Evolutionary conservation across 345 rosid species (phyloP).

Genomic region (Citrus mangshanensis): DNA sequence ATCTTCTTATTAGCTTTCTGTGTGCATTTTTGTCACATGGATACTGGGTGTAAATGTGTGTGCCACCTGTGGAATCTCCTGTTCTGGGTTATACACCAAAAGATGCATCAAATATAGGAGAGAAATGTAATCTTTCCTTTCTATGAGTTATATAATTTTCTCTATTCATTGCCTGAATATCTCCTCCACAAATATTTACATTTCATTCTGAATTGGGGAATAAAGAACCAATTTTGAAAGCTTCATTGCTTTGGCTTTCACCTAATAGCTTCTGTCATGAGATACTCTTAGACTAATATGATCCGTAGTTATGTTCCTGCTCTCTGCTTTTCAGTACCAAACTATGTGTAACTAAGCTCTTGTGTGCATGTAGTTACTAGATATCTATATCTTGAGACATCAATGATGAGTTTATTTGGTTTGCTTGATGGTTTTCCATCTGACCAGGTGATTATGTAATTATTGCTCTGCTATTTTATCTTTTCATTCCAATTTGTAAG

Average conservation of each 20-base stretch:
- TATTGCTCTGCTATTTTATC: not conserved
- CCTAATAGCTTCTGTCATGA: not conserved
- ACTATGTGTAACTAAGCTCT: not conserved
- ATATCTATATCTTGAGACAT: too few species aligned
- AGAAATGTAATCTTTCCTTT: not conserved
- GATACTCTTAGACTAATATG: not conserved
- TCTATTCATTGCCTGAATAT: not conserved
- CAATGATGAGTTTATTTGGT: not conserved
- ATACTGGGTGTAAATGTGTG: not conserved
- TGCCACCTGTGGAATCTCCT: not conserved
- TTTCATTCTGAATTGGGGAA: not conserved
- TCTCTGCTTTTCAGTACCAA: not conserved
- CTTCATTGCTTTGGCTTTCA: not conserved
- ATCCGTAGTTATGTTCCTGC: not conserved
- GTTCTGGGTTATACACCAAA: not conserved
- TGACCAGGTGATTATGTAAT: not conserved
- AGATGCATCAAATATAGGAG: not conserved
- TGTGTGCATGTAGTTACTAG: not conserved
- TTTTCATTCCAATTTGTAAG: not conserved
- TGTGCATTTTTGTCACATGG: not conserved
- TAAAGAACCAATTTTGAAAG: not conserved
- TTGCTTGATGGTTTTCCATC: not conserved
- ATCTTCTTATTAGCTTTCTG: not conserved
- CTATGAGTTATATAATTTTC: not conserved
- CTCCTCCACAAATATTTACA: not conserved